Percentiles rank a stretch among this genome's conserved stretches.
These are phyloP conservation scores for Cryptococcus sp. DNA, from an alignment of 1,284 basidiomycete genomes.

Conservation along the genomic window DNA sequence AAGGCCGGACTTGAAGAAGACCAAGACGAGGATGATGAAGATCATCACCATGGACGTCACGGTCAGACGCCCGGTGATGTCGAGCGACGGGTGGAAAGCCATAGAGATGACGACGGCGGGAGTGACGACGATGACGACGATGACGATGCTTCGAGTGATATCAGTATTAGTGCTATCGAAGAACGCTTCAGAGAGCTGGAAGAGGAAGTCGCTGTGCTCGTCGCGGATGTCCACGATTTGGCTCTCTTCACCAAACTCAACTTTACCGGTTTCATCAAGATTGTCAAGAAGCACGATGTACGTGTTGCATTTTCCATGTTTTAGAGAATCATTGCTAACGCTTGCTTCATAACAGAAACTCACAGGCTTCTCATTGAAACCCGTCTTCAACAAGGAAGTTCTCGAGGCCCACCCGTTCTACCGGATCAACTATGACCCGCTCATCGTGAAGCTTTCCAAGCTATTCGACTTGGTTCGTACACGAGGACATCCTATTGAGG, in stretches of 20 bases:
- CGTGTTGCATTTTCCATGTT: constrained; percentile 52
- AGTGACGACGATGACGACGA: constrained; percentile 68
- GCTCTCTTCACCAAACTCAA: constrained; percentile 94
- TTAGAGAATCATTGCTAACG: background rate
- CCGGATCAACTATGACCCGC: constrained; percentile 64
- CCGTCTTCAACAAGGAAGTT: constrained; percentile 78
- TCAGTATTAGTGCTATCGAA: constrained; percentile 73
- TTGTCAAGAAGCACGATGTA: constrained; percentile 83
- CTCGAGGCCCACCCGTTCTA: constrained; percentile 95
- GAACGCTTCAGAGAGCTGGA: constrained; percentile 87
- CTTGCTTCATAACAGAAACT: constrained; percentile 55
- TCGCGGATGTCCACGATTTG: constrained; percentile 97
- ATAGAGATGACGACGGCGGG: constrained; percentile 60
- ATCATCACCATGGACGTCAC: constrained; percentile 2
- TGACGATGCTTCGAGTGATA: constrained; percentile 56
- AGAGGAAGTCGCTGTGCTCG: constrained; percentile 92
- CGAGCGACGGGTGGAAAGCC: constrained; percentile 51
- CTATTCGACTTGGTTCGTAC: constrained; percentile 95
- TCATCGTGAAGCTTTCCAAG: constrained; percentile 95
- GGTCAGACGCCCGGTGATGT: constrained; percentile 34
- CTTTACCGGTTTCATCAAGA: constrained; percentile 98
- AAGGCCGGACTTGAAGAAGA: constrained; percentile 37
- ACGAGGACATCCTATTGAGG: constrained; percentile 88
- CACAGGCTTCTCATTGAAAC: constrained; percentile 61
- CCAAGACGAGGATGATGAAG: constrained; percentile 55